phyloP scores from a whole-genome alignment of 1,284 basidiomycete species.

The Ceratobasidium sp. region DNA sequence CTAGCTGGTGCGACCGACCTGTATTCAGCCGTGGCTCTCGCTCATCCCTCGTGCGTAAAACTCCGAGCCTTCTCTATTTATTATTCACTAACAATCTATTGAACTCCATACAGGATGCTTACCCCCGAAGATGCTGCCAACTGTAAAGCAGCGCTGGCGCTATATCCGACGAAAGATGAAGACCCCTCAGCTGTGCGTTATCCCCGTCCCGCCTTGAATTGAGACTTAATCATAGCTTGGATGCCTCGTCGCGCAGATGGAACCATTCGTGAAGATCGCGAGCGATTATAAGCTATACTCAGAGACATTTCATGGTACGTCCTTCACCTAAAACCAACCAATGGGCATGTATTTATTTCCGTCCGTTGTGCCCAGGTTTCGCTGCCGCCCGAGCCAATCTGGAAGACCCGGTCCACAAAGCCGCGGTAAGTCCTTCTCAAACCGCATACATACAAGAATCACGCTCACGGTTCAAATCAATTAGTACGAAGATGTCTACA shows the following conservation, averaged over 20 bases:
- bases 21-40: conserved; percentile 9
- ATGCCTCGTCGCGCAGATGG: not conserved
- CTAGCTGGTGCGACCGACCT: conserved; percentile 2
- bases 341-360: not conserved
- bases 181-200: not conserved
- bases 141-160: conserved; percentile 16
- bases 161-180: conserved; percentile 30
- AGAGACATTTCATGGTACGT: conserved; percentile 18
- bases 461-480: not conserved
- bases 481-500: conserved; percentile 34
- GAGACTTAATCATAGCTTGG: not conserved
- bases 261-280: conserved; percentile 24
- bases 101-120: conserved; percentile 3
- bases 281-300: conserved; percentile 30
- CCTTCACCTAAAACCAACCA: not conserved
- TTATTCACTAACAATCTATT: not conserved
- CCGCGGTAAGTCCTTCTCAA: conserved; percentile 12
- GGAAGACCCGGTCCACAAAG: conserved; percentile 25
- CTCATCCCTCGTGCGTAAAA: conserved; percentile 17
- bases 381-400: conserved; percentile 22
- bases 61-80: not conserved
- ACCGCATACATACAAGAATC: not conserved
- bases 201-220: not conserved
- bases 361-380: not conserved
- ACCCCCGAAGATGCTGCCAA: conserved; percentile 27